phyloP scores from a whole-genome alignment of 805 yeast species.

The Blastobotrys mokoenaii region DNA sequence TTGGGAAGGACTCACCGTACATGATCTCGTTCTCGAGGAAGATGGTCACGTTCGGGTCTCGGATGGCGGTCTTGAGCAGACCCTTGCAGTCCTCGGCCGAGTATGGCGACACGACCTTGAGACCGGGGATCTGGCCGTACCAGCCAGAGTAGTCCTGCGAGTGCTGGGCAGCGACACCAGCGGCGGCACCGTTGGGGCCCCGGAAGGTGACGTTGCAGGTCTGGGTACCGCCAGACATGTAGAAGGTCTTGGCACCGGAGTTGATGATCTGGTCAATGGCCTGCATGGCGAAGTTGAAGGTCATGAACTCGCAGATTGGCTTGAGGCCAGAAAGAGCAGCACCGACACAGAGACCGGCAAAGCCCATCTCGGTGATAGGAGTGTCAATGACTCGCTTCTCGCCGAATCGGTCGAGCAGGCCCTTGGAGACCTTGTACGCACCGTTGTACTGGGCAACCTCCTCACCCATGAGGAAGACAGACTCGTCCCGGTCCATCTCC shows the following conservation, averaged over 20 bases:
- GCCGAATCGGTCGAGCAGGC: slow-evolving; percentile 90
- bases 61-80: slow-evolving; percentile 87
- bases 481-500: slow-evolving; percentile 92
- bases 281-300: slow-evolving; percentile 99
- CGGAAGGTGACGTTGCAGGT: slow-evolving; percentile 96
- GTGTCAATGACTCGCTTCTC: slow-evolving; percentile 90
- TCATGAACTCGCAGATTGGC: slow-evolving; percentile 98
- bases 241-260: slow-evolving; percentile 97
- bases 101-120: slow-evolving; percentile 93
- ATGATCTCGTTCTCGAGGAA: slow-evolving; percentile 92
- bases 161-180: slow-evolving; percentile 99
- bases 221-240: slow-evolving; percentile 99
- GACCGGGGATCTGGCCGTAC: slow-evolving; percentile 98
- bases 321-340: slow-evolving; percentile 93
- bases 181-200: slow-evolving; percentile 99
- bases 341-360: slow-evolving; percentile 91
- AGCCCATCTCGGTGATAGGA: slow-evolving; percentile 99
- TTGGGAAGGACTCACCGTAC: slow-evolving; percentile 85
- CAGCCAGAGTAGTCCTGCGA: slow-evolving; percentile 96
- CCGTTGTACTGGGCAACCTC: slow-evolving; percentile 99
- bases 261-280: slow-evolving; percentile 97
- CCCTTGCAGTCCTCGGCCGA: slow-evolving; percentile 96
- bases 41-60: slow-evolving; percentile 98
- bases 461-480: slow-evolving; percentile 94
- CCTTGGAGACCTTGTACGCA: slow-evolving; percentile 96